These are phyloP conservation scores for Magnaporthiopsis poae DNA, from an alignment of 2,329 filamentous ascomycete species.

Conservation along the genomic window DNA sequence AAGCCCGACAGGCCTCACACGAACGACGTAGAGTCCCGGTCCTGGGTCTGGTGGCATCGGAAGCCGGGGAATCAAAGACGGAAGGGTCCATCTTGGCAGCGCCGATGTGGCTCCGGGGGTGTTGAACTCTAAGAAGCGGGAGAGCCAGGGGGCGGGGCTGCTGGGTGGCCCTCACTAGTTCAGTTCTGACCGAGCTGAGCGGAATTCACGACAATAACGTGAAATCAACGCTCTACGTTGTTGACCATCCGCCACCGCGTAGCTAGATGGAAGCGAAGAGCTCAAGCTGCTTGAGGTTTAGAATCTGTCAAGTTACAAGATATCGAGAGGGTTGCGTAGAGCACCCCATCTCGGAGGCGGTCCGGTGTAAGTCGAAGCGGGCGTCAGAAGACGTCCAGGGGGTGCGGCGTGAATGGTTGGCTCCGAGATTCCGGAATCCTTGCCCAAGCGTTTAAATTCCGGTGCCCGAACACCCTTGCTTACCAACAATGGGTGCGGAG, in stretches of 20 bases:
- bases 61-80: not conserved
- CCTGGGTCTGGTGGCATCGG: conserved; percentile 7
- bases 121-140: too few species aligned
- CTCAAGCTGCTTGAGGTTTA: too few species aligned
- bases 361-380: conserved; percentile 2
- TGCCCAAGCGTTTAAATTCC: conserved; percentile 1
- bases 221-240: not conserved
- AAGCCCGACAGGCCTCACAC: conserved; percentile 15
- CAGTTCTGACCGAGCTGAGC: too few species aligned
- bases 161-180: too few species aligned
- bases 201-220: not conserved
- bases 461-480: not conserved
- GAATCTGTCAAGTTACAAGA: not conserved
- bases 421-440: conserved; percentile 15
- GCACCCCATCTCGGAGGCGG: not conserved
- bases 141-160: too few species aligned
- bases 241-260: not conserved
- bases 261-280: not conserved
- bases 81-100: not conserved
- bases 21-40: conserved; percentile 16
- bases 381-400: not conserved
- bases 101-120: not conserved
- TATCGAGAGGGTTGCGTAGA: not conserved
- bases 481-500: not conserved
- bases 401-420: conserved; percentile 9